phyloP scores from a whole-genome alignment of 2,329 filamentous ascomycete species.

The Aspergillus sp. region DNA sequence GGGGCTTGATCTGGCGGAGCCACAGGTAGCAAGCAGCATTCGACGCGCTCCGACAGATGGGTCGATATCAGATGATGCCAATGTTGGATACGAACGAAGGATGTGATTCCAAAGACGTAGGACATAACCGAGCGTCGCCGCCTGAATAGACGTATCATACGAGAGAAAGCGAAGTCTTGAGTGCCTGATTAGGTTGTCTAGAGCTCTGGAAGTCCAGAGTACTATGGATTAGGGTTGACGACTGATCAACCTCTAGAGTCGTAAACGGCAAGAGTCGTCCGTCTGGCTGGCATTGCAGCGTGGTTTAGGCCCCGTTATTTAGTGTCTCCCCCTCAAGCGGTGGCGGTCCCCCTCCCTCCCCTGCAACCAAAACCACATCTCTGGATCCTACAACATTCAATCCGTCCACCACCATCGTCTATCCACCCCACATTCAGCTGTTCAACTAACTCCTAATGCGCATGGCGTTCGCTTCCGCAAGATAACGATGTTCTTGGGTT shows the following conservation, averaged over 20 bases:
- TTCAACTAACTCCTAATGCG: background rate
- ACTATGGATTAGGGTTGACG: too few relatives aligned
- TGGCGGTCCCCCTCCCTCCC: conserved; percentile 5
- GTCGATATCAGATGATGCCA: background rate
- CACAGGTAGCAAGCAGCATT: background rate
- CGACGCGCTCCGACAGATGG: background rate
- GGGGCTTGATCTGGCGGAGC: background rate
- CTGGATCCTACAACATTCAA: conserved; percentile 13
- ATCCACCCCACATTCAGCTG: background rate
- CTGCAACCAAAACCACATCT: conserved; percentile 30
- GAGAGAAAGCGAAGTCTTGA: background rate
- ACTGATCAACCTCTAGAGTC: too few relatives aligned
- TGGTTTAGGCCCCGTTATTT: background rate
- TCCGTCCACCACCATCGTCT: background rate
- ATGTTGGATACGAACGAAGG: background rate
- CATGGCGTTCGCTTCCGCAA: conserved; percentile 1
- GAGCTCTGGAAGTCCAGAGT: too few relatives aligned
- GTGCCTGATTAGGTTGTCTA: background rate
- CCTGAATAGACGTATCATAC: background rate
- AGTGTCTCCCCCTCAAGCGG: background rate
- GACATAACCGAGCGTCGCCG: background rate
- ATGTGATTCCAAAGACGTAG: background rate
- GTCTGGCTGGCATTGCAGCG: too few relatives aligned
- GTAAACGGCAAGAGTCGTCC: too few relatives aligned
- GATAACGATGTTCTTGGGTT: conserved; percentile 11